Conservation (phyloP, 495 filamentous ascomycete genomes). For the Hyphodiscus hymeniophilus region DNA sequence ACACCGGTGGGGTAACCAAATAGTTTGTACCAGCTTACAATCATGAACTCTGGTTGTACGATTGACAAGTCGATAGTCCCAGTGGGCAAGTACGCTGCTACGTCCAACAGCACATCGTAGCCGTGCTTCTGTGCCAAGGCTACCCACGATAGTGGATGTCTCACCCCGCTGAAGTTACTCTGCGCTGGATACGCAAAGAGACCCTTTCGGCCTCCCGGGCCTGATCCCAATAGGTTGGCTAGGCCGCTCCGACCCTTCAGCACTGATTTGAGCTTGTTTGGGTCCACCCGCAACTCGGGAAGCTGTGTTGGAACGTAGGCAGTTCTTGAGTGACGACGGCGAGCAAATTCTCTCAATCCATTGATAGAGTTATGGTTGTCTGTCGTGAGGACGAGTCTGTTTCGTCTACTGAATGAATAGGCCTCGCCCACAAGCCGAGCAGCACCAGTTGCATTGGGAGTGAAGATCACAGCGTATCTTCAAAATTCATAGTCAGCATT, state of each 20-base stretch:
- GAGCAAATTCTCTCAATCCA: slow-evolving; percentile 26
- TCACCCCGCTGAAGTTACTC: slow-evolving; percentile 54
- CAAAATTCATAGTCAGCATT: too few species aligned
- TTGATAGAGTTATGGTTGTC: slow-evolving; percentile 34
- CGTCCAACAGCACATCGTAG: slow-evolving; percentile 47
- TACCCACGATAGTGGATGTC: slow-evolving; percentile 45
- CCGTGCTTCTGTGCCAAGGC: slow-evolving; percentile 32
- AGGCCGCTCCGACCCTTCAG: slow-evolving; percentile 3
- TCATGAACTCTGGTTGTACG: slow-evolving; percentile 46
- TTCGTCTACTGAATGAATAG: slow-evolving; percentile 23
- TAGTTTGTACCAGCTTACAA: slow-evolving; percentile 54
- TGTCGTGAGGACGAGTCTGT: slow-evolving; percentile 20
- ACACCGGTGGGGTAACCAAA: slow-evolving; percentile 55
- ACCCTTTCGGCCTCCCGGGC: background rate
- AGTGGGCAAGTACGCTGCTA: slow-evolving; percentile 49
- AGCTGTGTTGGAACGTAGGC: slow-evolving; percentile 19
- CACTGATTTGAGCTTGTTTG: slow-evolving; percentile 4
- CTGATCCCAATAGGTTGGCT: background rate
- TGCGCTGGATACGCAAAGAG: slow-evolving; percentile 60
- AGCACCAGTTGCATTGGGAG: slow-evolving; percentile 50
- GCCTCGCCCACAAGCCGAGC: slow-evolving; percentile 48
- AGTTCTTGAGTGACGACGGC: slow-evolving; percentile 1
- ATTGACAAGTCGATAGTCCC: slow-evolving; percentile 42
- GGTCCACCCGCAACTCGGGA: slow-evolving; percentile 16
- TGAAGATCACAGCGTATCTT: slow-evolving; percentile 59